Evolutionary conservation across 768 basidiomycete species (phyloP).

Genomic region (Calocera cornea): DNA sequence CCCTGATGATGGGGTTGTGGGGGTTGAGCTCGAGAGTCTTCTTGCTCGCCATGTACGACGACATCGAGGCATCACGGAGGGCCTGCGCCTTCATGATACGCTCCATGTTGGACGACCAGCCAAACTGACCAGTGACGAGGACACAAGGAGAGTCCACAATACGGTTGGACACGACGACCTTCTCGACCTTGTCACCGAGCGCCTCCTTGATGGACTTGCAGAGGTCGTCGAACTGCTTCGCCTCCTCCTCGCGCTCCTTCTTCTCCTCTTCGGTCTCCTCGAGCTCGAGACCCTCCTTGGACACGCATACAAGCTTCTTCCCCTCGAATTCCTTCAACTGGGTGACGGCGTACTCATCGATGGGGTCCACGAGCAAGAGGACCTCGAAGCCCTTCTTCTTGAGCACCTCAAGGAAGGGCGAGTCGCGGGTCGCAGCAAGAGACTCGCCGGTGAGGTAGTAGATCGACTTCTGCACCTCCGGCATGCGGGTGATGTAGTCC

Average conservation of each 20-base stretch:
- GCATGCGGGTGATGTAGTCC: slow-evolving; percentile 99
- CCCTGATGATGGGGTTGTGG: slow-evolving; percentile 82
- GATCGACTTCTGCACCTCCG: slow-evolving; percentile 94
- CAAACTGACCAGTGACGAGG: slow-evolving; percentile 96
- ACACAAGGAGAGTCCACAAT: slow-evolving; percentile 95
- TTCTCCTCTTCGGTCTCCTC: slow-evolving; percentile 99
- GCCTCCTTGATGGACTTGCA: slow-evolving; percentile 95
- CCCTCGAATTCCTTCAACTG: slow-evolving; percentile 99
- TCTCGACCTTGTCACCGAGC: slow-evolving; percentile 98
- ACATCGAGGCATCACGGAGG: slow-evolving; percentile 91
- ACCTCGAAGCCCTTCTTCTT: slow-evolving; percentile 99
- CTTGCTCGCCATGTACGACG: slow-evolving; percentile 97
- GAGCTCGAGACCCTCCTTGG: slow-evolving; percentile 97
- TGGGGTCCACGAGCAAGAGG: slow-evolving; percentile 92
- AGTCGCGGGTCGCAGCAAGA: slow-evolving; percentile 76
- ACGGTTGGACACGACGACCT: slow-evolving; percentile 95
- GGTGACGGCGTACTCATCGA: slow-evolving; percentile 96
- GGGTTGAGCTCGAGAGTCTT: slow-evolving; percentile 98
- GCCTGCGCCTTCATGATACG: slow-evolving; percentile 99
- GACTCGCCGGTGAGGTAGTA: slow-evolving; percentile 99
- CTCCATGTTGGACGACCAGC: slow-evolving; percentile 99
- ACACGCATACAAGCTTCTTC: slow-evolving; percentile 94
- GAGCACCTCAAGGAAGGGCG: slow-evolving; percentile 97
- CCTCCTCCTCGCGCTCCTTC: slow-evolving; percentile 73
- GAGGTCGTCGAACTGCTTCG: slow-evolving; percentile 67